phyloP scores from a whole-genome alignment of 768 basidiomycete genomes.

The Panaeolus cyanescens region DNA sequence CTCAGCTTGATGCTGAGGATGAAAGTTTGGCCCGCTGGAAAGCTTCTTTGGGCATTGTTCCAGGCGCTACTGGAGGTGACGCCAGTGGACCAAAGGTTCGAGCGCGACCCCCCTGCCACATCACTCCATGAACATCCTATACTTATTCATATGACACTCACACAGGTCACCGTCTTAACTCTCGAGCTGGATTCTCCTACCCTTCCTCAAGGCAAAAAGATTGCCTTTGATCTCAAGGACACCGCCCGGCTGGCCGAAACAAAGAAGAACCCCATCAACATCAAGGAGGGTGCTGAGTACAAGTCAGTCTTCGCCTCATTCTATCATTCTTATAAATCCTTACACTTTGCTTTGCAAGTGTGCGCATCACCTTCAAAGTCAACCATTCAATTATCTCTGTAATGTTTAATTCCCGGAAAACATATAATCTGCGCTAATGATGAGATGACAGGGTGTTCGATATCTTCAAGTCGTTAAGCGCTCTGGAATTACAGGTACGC shows the following conservation, averaged over 20 bases:
- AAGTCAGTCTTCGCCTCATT: conserved; percentile 51
- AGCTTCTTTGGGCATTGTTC: conserved; percentile 83
- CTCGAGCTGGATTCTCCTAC: conserved; percentile 83
- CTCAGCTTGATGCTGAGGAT: conserved; percentile 84
- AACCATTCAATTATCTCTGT: conserved; percentile 90
- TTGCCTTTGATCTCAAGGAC: conserved; percentile 69
- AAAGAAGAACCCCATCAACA: conserved; percentile 78
- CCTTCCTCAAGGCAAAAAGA: conserved; percentile 58
- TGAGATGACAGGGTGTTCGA: conserved; percentile 60
- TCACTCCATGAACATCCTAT: background rate
- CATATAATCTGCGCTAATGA: background rate
- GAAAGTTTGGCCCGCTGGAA: conserved; percentile 97
- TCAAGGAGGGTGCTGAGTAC: conserved; percentile 90
- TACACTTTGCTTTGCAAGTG: conserved; percentile 41
- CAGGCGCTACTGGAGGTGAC: conserved; percentile 40
- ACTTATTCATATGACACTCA: conserved; percentile 15
- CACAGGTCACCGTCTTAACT: conserved; percentile 69
- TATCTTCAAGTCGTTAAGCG: conserved; percentile 92
- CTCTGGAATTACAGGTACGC: conserved; percentile 67
- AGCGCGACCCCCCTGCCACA: background rate
- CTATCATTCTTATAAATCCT: background rate
- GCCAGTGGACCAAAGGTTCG: conserved; percentile 67
- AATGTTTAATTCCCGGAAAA: conserved; percentile 24
- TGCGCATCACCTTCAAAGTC: conserved; percentile 82
- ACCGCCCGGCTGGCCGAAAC: conserved; percentile 44